A percentile compares a stretch with the other conserved stretches of the same genome.
Conservation (phyloP, 768 basidiomycete genomes). For the Agaricus sinodeliciosus region DNA sequence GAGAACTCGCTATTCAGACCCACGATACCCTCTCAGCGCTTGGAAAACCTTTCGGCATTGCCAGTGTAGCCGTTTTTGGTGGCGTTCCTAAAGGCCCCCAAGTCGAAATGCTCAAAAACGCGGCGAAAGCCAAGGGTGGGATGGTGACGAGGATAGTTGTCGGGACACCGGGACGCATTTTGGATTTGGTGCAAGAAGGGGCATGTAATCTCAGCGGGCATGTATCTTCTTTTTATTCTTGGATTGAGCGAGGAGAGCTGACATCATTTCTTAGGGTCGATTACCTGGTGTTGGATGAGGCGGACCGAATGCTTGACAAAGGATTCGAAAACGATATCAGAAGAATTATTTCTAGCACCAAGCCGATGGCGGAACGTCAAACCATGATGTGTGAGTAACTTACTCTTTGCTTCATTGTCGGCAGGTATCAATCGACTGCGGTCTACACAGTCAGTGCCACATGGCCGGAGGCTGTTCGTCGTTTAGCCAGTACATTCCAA, state of each 20-base stretch:
- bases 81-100: conserved; percentile 92
- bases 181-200: conserved; percentile 89
- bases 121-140: conserved; percentile 40
- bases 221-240: conserved; percentile 8
- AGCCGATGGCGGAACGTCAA: conserved; percentile 66
- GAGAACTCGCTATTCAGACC: conserved; percentile 94
- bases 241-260: neutral
- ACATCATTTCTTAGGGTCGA: conserved; percentile 47
- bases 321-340: conserved; percentile 98
- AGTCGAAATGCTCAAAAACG: conserved; percentile 56
- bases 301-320: conserved; percentile 96
- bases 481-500: conserved; percentile 85
- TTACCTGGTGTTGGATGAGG: conserved; percentile 95
- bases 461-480: conserved; percentile 92
- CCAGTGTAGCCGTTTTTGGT: conserved; percentile 86
- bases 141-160: conserved; percentile 72
- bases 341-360: conserved; percentile 73
- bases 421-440: neutral
- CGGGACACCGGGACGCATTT: conserved; percentile 89
- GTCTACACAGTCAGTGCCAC: conserved; percentile 80
- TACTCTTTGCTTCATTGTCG: conserved; percentile 2
- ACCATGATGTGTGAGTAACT: conserved; percentile 87
- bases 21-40: conserved; percentile 75
- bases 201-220: conserved; percentile 75
- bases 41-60: conserved; percentile 68